These are phyloP conservation scores for Xylaria sp. DNA, from an alignment of 2,329 filamentous ascomycete genomes.

Conservation along the genomic window DNA sequence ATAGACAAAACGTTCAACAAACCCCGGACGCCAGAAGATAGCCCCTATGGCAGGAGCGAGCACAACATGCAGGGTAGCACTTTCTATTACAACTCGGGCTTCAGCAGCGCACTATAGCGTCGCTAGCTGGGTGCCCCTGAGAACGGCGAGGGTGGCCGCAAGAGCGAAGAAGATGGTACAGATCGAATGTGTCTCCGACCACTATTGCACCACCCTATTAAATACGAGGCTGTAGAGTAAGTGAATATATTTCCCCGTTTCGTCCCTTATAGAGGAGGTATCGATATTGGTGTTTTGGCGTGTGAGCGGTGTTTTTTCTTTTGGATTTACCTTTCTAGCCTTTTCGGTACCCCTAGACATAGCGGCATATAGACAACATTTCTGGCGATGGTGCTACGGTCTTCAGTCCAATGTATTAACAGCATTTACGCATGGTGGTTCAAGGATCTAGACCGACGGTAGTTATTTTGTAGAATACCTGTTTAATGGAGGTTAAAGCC, in stretches of 20 bases:
- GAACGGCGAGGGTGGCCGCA: constrained; percentile 48
- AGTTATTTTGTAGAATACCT: constrained; percentile 20
- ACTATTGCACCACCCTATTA: constrained; percentile 74
- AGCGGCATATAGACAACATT: constrained; percentile 19
- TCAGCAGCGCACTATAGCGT: constrained; percentile 70
- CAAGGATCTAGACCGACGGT: background rate
- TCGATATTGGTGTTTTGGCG: constrained; percentile 7
- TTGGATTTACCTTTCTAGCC: background rate
- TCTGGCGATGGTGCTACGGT: background rate
- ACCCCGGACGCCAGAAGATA: constrained; percentile 62
- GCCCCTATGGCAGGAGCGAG: constrained; percentile 69
- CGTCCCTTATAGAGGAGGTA: background rate
- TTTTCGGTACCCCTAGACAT: background rate
- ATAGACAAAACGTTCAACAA: constrained; percentile 72
- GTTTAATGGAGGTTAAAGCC: background rate
- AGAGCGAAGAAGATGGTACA: constrained; percentile 48
- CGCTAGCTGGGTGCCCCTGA: constrained; percentile 63
- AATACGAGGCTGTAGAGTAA: constrained; percentile 53
- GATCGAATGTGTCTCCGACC: constrained; percentile 72
- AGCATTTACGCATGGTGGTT: constrained; percentile 1
- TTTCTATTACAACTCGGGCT: constrained; percentile 74
- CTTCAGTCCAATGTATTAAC: background rate
- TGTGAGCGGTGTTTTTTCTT: background rate
- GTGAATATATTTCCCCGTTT: background rate
- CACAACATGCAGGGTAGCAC: constrained; percentile 74